Evolutionary conservation across 306 rosid genomes (phyloP).

Genomic region (Abrus pulchellus): DNA sequence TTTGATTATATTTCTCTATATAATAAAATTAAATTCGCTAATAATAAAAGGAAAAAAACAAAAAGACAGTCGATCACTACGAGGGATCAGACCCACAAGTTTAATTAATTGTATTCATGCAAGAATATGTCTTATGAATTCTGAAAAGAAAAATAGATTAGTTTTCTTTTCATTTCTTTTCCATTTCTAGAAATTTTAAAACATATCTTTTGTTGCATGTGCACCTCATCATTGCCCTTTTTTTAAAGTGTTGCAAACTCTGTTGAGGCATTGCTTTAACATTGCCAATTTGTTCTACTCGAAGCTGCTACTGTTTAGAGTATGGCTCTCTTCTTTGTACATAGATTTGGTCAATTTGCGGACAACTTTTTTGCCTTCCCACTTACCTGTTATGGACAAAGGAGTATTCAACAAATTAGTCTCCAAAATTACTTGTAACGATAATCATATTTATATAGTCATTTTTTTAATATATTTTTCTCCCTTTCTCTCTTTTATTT

Average conservation of each 20-base stretch:
- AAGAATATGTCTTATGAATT: neutral
- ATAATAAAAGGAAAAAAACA: no score
- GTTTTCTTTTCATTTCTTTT: neutral
- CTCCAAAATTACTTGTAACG: no score
- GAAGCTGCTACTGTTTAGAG: slow-evolving; percentile 19
- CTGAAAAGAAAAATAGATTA: neutral
- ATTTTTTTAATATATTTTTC: no score
- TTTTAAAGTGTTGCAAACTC: slow-evolving; percentile 24
- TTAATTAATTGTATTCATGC: neutral
- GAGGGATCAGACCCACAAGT: no score
- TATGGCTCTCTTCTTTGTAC: slow-evolving; percentile 37
- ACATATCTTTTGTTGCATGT: slow-evolving; percentile 43
- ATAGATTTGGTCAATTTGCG: slow-evolving; percentile 41
- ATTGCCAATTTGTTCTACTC: slow-evolving; percentile 30
- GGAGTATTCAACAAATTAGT: neutral
- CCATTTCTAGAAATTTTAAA: neutral
- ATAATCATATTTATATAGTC: no score
- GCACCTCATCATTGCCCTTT: slow-evolving; percentile 35
- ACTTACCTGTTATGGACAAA: slow-evolving; percentile 43
- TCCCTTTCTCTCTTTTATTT: no score
- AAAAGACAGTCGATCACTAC: no score
- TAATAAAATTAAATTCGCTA: no score
- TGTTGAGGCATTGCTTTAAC: slow-evolving; percentile 37
- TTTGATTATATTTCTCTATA: no score
- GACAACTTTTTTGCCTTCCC: slow-evolving; percentile 35